These are phyloP conservation scores for Ceratocystis albifundus DNA, from an alignment of 2,329 filamentous ascomycete species.

Conservation along the genomic window DNA sequence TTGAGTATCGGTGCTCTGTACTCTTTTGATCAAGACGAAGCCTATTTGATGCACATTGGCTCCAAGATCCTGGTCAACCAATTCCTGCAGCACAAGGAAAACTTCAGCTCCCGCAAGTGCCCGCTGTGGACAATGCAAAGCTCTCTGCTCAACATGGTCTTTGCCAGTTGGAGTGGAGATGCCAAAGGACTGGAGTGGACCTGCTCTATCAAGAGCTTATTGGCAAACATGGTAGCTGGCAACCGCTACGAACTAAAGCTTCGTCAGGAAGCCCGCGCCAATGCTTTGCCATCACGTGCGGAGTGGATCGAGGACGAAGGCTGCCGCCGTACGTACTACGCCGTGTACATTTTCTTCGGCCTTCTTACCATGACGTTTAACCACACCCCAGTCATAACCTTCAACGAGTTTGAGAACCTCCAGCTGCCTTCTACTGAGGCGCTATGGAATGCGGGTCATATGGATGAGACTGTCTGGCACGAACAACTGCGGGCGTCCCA, in stretches of 20 bases:
- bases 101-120: slow-evolving; percentile 95
- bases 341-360: slow-evolving; percentile 98
- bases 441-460: slow-evolving; percentile 75
- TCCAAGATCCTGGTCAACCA: slow-evolving; percentile 96
- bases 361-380: slow-evolving; percentile 92
- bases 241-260: slow-evolving; percentile 95
- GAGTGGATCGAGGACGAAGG: slow-evolving; percentile 98
- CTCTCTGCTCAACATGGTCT: slow-evolving; percentile 94
- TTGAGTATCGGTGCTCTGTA: slow-evolving; percentile 93
- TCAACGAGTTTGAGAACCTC: slow-evolving; percentile 92
- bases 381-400: slow-evolving; percentile 93
- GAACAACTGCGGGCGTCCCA: slow-evolving; percentile 57
- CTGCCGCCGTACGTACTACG: slow-evolving; percentile 91
- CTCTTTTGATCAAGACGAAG: slow-evolving; percentile 92
- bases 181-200: slow-evolving; percentile 97
- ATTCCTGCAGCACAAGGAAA: slow-evolving; percentile 95
- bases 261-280: slow-evolving; percentile 75
- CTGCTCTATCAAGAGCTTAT: slow-evolving; percentile 93
- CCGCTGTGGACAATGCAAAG: slow-evolving; percentile 98
- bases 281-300: slow-evolving; percentile 59
- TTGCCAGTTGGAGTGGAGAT: slow-evolving; percentile 97
- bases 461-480: slow-evolving; percentile 72
- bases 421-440: slow-evolving; percentile 88
- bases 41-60: slow-evolving; percentile 92
- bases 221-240: slow-evolving; percentile 97